A percentile compares a stretch with the other conserved stretches of the same genome.
Conservation (phyloP, 805 yeast genomes). For the Candida railenensis region DNA sequence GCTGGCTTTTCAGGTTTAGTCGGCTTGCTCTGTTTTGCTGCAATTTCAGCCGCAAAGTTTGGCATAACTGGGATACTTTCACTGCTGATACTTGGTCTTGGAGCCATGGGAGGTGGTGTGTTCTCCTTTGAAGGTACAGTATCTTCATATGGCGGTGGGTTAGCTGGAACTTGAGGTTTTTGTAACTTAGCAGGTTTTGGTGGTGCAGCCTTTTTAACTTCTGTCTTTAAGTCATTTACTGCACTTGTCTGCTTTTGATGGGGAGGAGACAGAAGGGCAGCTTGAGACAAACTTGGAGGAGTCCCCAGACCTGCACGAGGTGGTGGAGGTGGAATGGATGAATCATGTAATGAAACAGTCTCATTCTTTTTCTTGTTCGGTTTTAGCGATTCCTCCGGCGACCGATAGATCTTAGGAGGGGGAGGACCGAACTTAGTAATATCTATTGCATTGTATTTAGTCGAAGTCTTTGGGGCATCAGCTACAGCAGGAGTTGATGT, state of each 20-base stretch:
- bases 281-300: neutral
- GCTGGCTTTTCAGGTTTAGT: constrained; percentile 14
- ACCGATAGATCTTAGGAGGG: constrained; percentile 9
- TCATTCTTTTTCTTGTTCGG: neutral
- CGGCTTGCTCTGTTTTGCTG: constrained; percentile 17
- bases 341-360: constrained; percentile 2
- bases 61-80: constrained; percentile 9
- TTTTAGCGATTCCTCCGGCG: neutral
- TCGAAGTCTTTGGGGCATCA: constrained; percentile 4
- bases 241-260: constrained; percentile 21
- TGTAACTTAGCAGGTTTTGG: constrained; percentile 38
- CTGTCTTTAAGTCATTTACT: constrained; percentile 46
- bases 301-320: neutral
- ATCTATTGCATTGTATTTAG: neutral
- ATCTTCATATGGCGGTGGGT: constrained; percentile 22
- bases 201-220: constrained; percentile 39
- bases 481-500: constrained; percentile 2
- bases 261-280: neutral
- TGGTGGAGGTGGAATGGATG: constrained; percentile 6
- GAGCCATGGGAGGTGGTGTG: constrained; percentile 1
- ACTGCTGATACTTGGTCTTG: neutral
- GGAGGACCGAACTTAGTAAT: constrained; percentile 3
- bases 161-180: constrained; percentile 10
- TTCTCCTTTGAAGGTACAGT: neutral
- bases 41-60: constrained; percentile 30